Base-by-base conservation (phyloP, 257 asterid genomes). In the Lithospermum erythrorhizon region DNA sequence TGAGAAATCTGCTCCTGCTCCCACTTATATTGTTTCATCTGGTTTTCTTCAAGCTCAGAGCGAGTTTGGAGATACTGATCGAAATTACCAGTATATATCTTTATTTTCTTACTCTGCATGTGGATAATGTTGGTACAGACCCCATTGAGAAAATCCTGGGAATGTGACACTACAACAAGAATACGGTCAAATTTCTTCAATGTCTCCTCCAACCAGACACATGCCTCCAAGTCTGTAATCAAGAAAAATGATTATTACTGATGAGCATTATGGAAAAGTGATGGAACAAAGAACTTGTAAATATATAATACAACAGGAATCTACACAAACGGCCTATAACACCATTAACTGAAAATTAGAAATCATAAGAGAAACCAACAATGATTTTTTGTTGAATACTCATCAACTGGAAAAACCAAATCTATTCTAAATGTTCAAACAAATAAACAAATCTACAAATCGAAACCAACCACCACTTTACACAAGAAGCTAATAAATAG, bases 11-110 rank as follows among this genome's bases (percentile, higher is more conserved):
- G 99, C 72, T 93, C 99, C 75, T 86, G 99, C 79, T 93, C 97
- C 99, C 99, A 93, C 70, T 79, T 89, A 77, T 81, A 93, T 25
- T 89, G 97, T 68, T 93, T 93, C 99, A 89, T 89, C 67, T 93
- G 99, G 70, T 93, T 93, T 78, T 89, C 99, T 73, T 93, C 99
- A 9, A 89, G 88, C 64, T 93, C 99, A 21, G 93, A 29, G 5
- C 99, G 95, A 55, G 99, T 93, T 68, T 93, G 97, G 56, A 89
- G 73, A 61, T 89, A 93, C 62, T 89, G 97, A 76, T 93, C 99
- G 64, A 61, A 93, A 68, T 93, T 93, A 63, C 99, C 99, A 19
- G 94, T 66, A 64, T 93, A 89, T 45, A 73, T 35, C 85, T 93
- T 93, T 71, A 93, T 27, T 78, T 81, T 79, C 83, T 80, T 89